These are phyloP conservation scores for Pseudogymnoascus sp. DNA, from an alignment of 2,329 filamentous ascomycete genomes.

Conservation along the genomic window DNA sequence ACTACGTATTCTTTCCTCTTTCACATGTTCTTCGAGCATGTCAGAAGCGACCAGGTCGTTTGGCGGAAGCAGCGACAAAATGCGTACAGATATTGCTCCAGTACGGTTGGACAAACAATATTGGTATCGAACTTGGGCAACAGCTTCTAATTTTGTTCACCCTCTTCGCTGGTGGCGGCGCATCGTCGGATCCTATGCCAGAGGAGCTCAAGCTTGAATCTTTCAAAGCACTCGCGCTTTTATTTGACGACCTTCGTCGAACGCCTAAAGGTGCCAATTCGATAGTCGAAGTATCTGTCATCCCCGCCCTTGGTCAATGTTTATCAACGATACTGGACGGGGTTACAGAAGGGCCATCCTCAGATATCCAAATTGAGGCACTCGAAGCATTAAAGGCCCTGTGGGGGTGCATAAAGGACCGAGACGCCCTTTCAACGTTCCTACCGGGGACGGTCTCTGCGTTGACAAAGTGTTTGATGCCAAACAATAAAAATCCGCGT, in stretches of 20 bases:
- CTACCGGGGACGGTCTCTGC: constrained; percentile 81
- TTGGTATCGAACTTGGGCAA: constrained; percentile 66
- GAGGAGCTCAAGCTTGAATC: constrained; percentile 71
- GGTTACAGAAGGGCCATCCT: constrained; percentile 55
- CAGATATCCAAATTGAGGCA: constrained; percentile 65
- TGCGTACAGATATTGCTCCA: constrained; percentile 67
- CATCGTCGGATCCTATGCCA: constrained; percentile 41
- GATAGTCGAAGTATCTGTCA: constrained; percentile 49
- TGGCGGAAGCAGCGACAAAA: constrained; percentile 69
- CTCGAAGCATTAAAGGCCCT: constrained; percentile 57
- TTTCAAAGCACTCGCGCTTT: constrained; percentile 59
- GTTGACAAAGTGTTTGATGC: constrained; percentile 62
- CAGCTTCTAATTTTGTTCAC: constrained; percentile 81
- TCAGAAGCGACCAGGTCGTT: constrained; percentile 60
- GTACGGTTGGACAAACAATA: constrained; percentile 68
- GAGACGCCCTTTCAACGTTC: constrained; percentile 73
- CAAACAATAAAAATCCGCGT: constrained; percentile 55
- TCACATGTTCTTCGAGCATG: constrained; percentile 77
- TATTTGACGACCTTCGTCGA: constrained; percentile 54
- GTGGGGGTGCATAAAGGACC: constrained; percentile 58
- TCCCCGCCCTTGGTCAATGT: constrained; percentile 75
- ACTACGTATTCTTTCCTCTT: constrained; percentile 92
- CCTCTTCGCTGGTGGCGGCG: constrained; percentile 68
- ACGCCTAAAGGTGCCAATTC: constrained; percentile 42
- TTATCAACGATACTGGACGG: constrained; percentile 74